A percentile compares a stretch with the other conserved stretches of the same genome.
These are phyloP conservation scores for Fraxinus platypoda DNA, from an alignment of 305 asterid species.

Conservation along the genomic window DNA sequence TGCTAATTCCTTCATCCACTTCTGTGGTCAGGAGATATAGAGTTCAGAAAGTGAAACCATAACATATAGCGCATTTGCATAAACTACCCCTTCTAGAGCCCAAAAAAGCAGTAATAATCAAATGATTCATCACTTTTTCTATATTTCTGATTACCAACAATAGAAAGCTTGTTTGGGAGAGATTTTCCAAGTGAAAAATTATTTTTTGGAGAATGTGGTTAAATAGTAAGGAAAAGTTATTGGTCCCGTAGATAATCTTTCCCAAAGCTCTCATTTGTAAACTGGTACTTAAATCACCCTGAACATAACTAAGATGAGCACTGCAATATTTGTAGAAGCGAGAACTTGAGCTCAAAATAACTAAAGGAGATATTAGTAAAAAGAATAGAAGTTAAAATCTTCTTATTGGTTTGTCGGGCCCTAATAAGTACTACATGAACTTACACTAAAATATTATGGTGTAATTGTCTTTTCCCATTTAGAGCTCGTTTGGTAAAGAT, in stretches of 20 bases:
- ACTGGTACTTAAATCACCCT: background rate
- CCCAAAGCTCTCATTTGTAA: background rate
- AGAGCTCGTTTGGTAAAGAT: no score
- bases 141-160: background rate
- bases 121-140: background rate
- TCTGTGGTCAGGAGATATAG: background rate
- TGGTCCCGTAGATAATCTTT: background rate
- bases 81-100: background rate
- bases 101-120: background rate
- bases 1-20: background rate
- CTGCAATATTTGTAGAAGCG: background rate
- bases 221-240: background rate
- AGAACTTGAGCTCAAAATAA: background rate
- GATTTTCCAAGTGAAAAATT: background rate
- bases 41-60: background rate
- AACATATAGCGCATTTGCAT: background rate
- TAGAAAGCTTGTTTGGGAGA: background rate
- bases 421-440: background rate
- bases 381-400: background rate
- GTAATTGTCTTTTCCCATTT: background rate
- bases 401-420: background rate
- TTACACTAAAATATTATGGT: background rate
- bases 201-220: background rate
- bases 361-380: background rate
- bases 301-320: background rate